A percentile compares a stretch with the other conserved stretches of the same genome.
phyloP scores from a whole-genome alignment of 225 moss, liverwort and hornwort species.

The Marchantia polymorpha region DNA sequence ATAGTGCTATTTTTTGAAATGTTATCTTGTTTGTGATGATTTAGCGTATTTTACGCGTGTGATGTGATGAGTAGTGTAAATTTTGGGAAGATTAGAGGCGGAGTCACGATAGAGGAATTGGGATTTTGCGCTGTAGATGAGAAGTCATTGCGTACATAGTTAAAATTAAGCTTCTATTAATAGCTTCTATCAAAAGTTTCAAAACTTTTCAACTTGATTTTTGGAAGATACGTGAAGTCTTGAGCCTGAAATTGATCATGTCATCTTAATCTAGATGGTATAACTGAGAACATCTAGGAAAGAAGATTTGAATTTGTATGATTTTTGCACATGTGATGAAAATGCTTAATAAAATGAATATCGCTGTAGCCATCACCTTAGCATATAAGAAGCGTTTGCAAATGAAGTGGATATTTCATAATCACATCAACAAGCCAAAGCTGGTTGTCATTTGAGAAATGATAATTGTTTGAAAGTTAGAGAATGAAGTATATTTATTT shows the following conservation, averaged over 20 bases:
- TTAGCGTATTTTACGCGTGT: too few species aligned
- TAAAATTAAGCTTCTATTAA: too few species aligned
- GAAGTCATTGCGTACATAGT: too few species aligned
- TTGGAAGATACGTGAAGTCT: not conserved
- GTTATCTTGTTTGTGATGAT: too few species aligned
- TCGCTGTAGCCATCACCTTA: constrained; percentile 6
- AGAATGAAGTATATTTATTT: not conserved
- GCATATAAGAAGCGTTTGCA: constrained; percentile 10
- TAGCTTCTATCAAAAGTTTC: not conserved
- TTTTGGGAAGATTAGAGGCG: too few species aligned
- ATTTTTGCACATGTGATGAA: not conserved
- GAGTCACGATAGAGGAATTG: too few species aligned
- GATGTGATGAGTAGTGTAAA: too few species aligned
- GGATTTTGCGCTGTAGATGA: too few species aligned
- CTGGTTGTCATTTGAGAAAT: not conserved
- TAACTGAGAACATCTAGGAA: constrained; percentile 20
- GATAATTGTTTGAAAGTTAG: not conserved
- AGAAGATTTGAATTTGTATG: not conserved
- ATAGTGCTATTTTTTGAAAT: too few species aligned
- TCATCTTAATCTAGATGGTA: constrained; percentile 11
- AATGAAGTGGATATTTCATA: constrained; percentile 1
- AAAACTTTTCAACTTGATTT: not conserved
- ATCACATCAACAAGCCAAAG: not conserved
- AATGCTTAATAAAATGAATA: constrained; percentile 16
- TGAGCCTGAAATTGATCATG: not conserved